Percentiles rank a stretch among this genome's conserved stretches.
Evolutionary conservation across 202 grass and related monocot species (phyloP).

Genomic region (Panicum virgatum): DNA sequence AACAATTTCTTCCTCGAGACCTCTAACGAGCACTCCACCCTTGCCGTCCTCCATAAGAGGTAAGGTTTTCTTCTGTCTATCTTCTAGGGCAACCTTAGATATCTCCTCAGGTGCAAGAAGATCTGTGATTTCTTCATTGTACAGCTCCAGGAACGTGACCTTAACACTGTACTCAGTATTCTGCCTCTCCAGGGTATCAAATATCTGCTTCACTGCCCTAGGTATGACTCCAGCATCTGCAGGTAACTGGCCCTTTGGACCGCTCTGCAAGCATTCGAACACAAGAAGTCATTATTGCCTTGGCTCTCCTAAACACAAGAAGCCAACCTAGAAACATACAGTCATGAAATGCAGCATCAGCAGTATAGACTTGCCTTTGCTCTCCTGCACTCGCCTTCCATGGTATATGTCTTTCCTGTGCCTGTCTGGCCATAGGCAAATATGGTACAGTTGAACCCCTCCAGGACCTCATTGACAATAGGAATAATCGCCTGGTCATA

Average conservation of each 20-base stretch:
- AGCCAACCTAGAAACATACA: slow-evolving; percentile 2
- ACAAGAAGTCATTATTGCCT: not conserved
- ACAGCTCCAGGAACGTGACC: slow-evolving; percentile 94
- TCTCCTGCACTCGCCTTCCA: slow-evolving; percentile 95
- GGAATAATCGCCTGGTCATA: slow-evolving; percentile 94
- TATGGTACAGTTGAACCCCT: slow-evolving; percentile 97
- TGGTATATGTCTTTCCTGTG: slow-evolving; percentile 94
- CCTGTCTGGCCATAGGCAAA: slow-evolving; percentile 97
- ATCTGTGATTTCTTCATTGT: slow-evolving; percentile 98
- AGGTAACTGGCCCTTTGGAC: slow-evolving; percentile 69
- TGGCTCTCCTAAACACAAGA: not conserved
- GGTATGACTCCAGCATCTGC: slow-evolving; percentile 90
- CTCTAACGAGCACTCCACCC: slow-evolving; percentile 95
- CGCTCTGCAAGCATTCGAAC: slow-evolving; percentile 42
- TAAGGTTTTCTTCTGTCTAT: slow-evolving; percentile 77
- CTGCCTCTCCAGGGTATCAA: slow-evolving; percentile 87
- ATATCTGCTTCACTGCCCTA: slow-evolving; percentile 93
- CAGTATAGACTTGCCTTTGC: slow-evolving; percentile 64
- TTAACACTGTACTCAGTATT: slow-evolving; percentile 98
- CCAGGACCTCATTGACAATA: slow-evolving; percentile 94
- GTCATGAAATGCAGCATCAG: not conserved
- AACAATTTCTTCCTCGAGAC: slow-evolving; percentile 95
- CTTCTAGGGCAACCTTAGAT: slow-evolving; percentile 74
- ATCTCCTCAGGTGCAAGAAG: slow-evolving; percentile 93
- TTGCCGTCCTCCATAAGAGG: slow-evolving; percentile 99